Percentiles rank a stretch among this genome's conserved stretches.
Evolutionary conservation across 2,329 filamentous ascomycete species (phyloP).

Genomic region (Nemania abortiva): DNA sequence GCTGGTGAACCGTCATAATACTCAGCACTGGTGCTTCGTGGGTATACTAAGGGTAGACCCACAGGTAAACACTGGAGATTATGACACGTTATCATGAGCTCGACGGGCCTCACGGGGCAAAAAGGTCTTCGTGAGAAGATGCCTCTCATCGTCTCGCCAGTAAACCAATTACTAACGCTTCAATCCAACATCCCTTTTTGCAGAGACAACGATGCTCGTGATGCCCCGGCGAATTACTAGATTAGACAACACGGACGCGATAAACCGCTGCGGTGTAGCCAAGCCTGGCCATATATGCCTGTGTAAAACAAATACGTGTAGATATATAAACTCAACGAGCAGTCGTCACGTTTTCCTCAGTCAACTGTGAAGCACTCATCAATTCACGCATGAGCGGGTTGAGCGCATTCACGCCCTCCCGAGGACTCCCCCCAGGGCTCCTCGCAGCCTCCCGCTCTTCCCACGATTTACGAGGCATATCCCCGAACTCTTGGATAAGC

Average conservation of each 20-base stretch:
- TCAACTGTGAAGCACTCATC: constrained; percentile 34
- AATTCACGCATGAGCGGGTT: constrained; percentile 39
- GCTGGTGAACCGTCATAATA: too few relatives aligned
- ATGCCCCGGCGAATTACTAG: neutral
- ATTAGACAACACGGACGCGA: neutral
- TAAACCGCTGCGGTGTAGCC: neutral
- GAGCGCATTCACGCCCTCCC: constrained; percentile 13
- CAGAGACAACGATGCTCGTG: neutral
- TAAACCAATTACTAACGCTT: neutral
- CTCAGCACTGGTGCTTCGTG: too few relatives aligned
- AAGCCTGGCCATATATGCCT: neutral
- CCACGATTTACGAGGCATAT: constrained; percentile 25
- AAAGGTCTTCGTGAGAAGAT: neutral
- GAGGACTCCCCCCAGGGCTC: neutral
- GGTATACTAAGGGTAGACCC: too few relatives aligned
- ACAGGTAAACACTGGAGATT: neutral
- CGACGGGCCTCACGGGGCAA: neutral
- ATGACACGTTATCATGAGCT: neutral
- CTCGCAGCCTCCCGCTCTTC: constrained; percentile 14
- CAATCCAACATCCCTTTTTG: neutral
- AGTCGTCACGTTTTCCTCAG: constrained; percentile 21
- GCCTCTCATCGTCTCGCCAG: neutral
- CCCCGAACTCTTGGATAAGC: constrained; percentile 31
- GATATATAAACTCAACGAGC: constrained; percentile 4
- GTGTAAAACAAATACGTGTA: neutral